Evolutionary conservation across 495 filamentous ascomycete species (phyloP).

Genomic region (Daldinia vernicosa): DNA sequence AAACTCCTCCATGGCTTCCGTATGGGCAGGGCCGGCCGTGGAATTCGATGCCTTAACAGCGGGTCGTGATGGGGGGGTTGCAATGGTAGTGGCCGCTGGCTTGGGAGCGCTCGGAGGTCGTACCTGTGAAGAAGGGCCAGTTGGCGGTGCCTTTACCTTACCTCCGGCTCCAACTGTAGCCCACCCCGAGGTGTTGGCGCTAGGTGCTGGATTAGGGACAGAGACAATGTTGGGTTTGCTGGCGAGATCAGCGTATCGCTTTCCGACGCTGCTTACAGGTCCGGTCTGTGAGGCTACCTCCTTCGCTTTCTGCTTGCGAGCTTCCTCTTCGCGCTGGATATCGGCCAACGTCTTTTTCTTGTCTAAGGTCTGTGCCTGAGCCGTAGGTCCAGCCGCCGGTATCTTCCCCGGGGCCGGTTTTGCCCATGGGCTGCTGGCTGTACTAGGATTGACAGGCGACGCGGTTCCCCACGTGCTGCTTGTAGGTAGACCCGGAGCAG

Average conservation of each 20-base stretch:
- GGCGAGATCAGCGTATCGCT: conserved; percentile 95
- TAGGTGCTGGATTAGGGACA: conserved; percentile 19
- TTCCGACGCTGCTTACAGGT: conserved; percentile 66
- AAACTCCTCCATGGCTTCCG: conserved; percentile 79
- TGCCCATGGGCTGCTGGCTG: conserved; percentile 68
- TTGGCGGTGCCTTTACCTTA: conserved; percentile 79
- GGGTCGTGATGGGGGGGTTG: conserved; percentile 22
- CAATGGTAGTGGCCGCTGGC: conserved; percentile 30
- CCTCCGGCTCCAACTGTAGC: conserved; percentile 95
- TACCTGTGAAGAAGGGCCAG: conserved; percentile 63
- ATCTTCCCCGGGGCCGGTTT: conserved; percentile 61
- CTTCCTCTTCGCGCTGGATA: conserved; percentile 96
- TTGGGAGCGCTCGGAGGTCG: conserved; percentile 65
- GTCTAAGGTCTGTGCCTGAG: conserved; percentile 54
- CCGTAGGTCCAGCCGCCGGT: conserved; percentile 38
- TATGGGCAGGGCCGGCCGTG: conserved; percentile 63
- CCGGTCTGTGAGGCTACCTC: conserved; percentile 61
- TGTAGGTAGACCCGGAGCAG: conserved; percentile 81
- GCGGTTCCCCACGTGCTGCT: conserved; percentile 90
- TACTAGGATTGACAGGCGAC: conserved; percentile 63
- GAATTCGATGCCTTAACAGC: conserved; percentile 45
- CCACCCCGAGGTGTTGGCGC: conserved; percentile 69
- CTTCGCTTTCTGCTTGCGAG: conserved; percentile 79
- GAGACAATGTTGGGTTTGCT: conserved; percentile 66
- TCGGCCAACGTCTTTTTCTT: conserved; percentile 92